Evolutionary conservation across 1,284 basidiomycete genomes (phyloP).

Genomic region (Boletus sp.): DNA sequence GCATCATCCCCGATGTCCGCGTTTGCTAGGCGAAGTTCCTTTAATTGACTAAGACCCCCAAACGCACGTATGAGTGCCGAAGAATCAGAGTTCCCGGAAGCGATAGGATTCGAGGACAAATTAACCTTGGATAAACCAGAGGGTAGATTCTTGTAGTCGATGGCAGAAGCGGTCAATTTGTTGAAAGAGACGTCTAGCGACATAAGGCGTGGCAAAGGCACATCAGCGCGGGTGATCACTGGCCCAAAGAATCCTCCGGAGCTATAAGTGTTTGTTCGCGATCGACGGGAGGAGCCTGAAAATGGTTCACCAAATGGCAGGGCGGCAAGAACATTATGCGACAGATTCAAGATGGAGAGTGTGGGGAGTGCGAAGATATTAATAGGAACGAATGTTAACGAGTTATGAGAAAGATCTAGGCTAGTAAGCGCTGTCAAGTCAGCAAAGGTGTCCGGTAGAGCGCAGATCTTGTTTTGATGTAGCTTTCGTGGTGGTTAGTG

Average conservation of each 20-base stretch:
- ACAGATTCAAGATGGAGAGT: conserved; percentile 61
- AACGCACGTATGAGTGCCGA: conserved; percentile 36
- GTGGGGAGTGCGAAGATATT: conserved; percentile 66
- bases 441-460: conserved; percentile 58
- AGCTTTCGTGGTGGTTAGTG: conserved; percentile 42
- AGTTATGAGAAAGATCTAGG: conserved; percentile 70
- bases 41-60: conserved; percentile 48
- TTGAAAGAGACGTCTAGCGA: conserved; percentile 63
- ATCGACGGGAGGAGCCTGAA: conserved; percentile 24
- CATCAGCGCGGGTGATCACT: conserved; percentile 53
- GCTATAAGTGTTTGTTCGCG: conserved; percentile 30
- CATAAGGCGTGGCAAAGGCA: conserved; percentile 59
- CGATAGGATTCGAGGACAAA: conserved; percentile 53
- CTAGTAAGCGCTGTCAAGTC: conserved; percentile 60
- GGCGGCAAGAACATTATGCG: conserved; percentile 59
- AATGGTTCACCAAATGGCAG: conserved; percentile 62
- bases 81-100: conserved; percentile 27
- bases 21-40: conserved; percentile 53
- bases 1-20: conserved; percentile 57
- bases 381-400: conserved; percentile 54
- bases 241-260: conserved; percentile 60
- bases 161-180: conserved; percentile 47
- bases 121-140: conserved; percentile 45
- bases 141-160: conserved; percentile 52
- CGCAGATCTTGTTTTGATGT: conserved; percentile 63